Evolutionary conservation across 352 stramenopile species (phyloP).

Genomic region (Halophytophthora polymorphica): DNA sequence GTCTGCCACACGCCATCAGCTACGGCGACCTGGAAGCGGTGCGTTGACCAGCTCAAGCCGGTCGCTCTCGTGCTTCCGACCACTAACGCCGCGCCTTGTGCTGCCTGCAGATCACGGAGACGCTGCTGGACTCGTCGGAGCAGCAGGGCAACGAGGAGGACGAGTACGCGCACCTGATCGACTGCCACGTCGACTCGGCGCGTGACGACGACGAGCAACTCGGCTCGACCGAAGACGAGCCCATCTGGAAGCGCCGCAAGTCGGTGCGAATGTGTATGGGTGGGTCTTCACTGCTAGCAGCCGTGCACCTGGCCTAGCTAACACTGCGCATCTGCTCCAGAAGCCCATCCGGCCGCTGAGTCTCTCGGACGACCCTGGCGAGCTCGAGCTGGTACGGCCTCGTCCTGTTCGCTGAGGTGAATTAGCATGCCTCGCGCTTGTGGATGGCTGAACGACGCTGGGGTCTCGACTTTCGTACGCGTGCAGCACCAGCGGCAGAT

Average conservation of each 20-base stretch:
- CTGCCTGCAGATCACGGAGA: slow-evolving; percentile 58
- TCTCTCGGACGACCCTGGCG: slow-evolving; percentile 36
- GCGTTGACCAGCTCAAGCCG: neutral
- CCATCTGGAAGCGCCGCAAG: slow-evolving; percentile 50
- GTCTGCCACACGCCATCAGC: slow-evolving; percentile 65
- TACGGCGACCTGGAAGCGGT: slow-evolving; percentile 69
- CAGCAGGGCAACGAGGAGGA: slow-evolving; percentile 45
- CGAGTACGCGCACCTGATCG: slow-evolving; percentile 65
- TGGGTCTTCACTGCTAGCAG: neutral
- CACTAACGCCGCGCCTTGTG: neutral
- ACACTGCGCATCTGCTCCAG: slow-evolving; percentile 8
- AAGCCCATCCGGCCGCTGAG: slow-evolving; percentile 37
- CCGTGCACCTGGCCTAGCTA: neutral
- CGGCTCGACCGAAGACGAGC: slow-evolving; percentile 14
- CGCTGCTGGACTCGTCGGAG: slow-evolving; percentile 52
- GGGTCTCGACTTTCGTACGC: neutral
- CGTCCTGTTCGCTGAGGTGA: neutral
- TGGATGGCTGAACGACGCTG: too few species aligned
- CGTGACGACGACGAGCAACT: slow-evolving; percentile 27
- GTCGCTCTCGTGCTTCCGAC: neutral
- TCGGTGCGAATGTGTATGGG: slow-evolving; percentile 18
- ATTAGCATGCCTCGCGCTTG: neutral
- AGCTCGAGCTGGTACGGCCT: slow-evolving; percentile 53
- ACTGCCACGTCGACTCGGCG: slow-evolving; percentile 64
- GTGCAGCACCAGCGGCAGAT: slow-evolving; percentile 54